A percentile compares a stretch with the other conserved stretches of the same genome.
These are phyloP conservation scores for Colletotrichum lini DNA, from an alignment of 2,329 filamentous ascomycete species.

Conservation along the genomic window DNA sequence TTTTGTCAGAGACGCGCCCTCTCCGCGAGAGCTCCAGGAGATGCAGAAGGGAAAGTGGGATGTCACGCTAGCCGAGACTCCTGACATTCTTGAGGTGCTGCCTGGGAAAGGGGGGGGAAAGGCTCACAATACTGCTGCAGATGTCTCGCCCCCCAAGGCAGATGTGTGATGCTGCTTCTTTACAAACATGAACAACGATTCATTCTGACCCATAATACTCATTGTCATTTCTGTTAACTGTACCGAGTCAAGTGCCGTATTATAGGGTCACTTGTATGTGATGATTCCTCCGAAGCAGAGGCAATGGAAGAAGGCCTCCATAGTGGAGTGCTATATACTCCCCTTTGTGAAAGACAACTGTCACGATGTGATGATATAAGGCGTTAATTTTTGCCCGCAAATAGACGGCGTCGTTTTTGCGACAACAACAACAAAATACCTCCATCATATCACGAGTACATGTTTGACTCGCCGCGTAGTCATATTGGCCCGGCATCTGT, in stretches of 20 bases:
- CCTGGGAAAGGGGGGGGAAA: not conserved
- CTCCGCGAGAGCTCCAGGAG: conserved; percentile 48
- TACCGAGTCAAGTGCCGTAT: not conserved
- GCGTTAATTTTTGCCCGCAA: too few relatives aligned
- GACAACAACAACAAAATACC: not conserved
- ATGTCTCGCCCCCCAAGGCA: not conserved
- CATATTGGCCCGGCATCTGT: not conserved
- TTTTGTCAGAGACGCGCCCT: conserved; percentile 48
- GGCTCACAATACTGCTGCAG: not conserved
- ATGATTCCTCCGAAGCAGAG: not conserved
- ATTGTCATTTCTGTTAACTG: not conserved
- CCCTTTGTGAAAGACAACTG: too few relatives aligned
- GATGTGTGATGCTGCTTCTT: not conserved
- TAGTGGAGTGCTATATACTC: not conserved
- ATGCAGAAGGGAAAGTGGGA: conserved; percentile 53
- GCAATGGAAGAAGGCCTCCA: not conserved
- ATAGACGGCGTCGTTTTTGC: too few relatives aligned
- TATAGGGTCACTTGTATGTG: not conserved
- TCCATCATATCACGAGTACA: not conserved
- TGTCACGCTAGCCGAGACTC: conserved; percentile 43
- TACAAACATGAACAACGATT: not conserved
- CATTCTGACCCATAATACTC: not conserved
- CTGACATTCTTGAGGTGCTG: conserved; percentile 9
- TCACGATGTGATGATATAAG: too few relatives aligned
- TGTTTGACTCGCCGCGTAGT: not conserved